phyloP scores from a whole-genome alignment of 2,329 filamentous ascomycete species.

The Aspergillus floridensis region DNA sequence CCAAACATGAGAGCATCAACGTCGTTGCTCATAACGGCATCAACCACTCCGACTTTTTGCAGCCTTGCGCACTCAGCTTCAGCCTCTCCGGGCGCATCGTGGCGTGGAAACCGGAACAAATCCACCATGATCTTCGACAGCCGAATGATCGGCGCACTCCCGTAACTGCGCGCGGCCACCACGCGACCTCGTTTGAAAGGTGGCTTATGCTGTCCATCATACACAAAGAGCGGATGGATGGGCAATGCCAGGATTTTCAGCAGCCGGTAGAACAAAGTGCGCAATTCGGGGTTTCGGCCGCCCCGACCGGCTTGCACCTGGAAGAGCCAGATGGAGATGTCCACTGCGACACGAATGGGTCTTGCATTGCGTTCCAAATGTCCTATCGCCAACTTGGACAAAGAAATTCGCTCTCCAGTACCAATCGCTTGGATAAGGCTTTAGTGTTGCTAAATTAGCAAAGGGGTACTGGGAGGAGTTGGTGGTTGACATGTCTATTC shows the following conservation, averaged over 20 bases:
- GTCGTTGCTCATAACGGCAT: constrained; percentile 93
- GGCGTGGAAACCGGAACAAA: constrained; percentile 77
- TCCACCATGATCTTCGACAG: constrained; percentile 80
- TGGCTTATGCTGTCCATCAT: constrained; percentile 83
- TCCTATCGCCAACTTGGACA: constrained; percentile 77
- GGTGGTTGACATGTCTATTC: neutral
- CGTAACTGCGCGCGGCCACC: constrained; percentile 49
- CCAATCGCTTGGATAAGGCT: constrained; percentile 93
- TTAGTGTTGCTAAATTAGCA: neutral
- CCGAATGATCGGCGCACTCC: constrained; percentile 64
- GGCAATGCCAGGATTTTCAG: constrained; percentile 71
- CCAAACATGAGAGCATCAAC: constrained; percentile 98
- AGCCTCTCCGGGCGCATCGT: constrained; percentile 89
- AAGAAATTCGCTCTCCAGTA: constrained; percentile 70
- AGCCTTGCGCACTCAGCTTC: constrained; percentile 92
- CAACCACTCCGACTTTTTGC: constrained; percentile 77
- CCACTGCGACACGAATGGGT: constrained; percentile 83
- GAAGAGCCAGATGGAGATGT: constrained; percentile 97
- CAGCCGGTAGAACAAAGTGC: constrained; percentile 90
- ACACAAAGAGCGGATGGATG: constrained; percentile 87
- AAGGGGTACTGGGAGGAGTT: neutral
- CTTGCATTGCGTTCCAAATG: constrained; percentile 68
- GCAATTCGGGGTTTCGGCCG: constrained; percentile 82
- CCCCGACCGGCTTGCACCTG: constrained; percentile 83
- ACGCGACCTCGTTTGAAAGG: constrained; percentile 84